A percentile compares a stretch with the other conserved stretches of the same genome.
Evolutionary conservation across 2,329 filamentous ascomycete species (phyloP).

Genomic region (Colletotrichum eleusines): DNA sequence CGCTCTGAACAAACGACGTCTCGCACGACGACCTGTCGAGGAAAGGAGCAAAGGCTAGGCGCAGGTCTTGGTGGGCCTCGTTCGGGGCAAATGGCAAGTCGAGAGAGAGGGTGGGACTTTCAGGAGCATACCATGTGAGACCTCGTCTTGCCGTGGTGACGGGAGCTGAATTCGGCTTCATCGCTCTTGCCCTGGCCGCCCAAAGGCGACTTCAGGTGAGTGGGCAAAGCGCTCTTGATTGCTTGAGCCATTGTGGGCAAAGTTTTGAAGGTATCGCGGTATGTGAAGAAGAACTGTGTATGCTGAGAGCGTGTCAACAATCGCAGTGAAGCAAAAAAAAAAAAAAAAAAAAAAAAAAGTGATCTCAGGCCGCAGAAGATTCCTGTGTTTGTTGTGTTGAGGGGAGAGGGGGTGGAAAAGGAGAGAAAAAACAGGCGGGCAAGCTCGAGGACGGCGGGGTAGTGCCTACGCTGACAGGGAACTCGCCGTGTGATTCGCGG

Average conservation of each 20-base stretch:
- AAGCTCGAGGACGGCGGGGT: conserved; percentile 35
- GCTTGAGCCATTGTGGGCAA: conserved; percentile 73
- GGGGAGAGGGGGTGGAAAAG: conserved; percentile 12
- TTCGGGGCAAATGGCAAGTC: neutral
- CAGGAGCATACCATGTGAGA: conserved; percentile 78
- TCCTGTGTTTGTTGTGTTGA: conserved; percentile 11
- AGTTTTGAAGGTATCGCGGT: conserved; percentile 28
- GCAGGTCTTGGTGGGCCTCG: neutral
- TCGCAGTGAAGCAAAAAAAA: conserved; percentile 1
- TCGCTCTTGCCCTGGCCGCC: conserved; percentile 55
- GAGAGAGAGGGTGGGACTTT: conserved; percentile 28
- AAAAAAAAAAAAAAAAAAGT: too few species aligned
- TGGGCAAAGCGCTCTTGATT: conserved; percentile 81
- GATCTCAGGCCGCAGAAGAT: neutral
- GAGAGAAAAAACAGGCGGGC: conserved; percentile 15
- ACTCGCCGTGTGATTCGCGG: conserved; percentile 26
- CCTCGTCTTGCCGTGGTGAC: conserved; percentile 87
- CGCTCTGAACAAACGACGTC: neutral
- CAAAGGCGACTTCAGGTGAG: conserved; percentile 77
- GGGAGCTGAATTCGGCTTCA: conserved; percentile 66
- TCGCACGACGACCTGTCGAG: neutral
- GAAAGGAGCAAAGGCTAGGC: neutral
- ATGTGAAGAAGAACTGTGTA: conserved; percentile 13
- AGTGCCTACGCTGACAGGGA: conserved; percentile 34
- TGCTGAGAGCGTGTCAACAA: conserved; percentile 15